Evolutionary conservation across 805 yeast species (phyloP).

Genomic region (Teunomyces pallodes): DNA sequence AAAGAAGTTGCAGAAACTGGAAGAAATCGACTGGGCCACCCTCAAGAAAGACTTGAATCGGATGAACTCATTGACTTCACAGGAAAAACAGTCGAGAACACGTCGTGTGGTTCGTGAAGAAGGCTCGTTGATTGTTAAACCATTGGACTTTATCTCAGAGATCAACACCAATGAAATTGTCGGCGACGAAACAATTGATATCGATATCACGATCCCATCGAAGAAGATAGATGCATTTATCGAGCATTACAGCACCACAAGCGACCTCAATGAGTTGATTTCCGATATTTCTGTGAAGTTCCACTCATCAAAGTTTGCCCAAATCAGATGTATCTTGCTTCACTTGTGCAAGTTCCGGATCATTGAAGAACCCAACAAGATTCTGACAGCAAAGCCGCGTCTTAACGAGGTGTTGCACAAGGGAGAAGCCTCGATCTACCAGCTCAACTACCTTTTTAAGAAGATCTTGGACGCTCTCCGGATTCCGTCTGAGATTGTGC

Average conservation of each 20-base stretch:
- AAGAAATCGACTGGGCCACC: constrained; percentile 38
- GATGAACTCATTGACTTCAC: constrained; percentile 21
- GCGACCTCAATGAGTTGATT: constrained; percentile 41
- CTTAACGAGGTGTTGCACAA: constrained; percentile 42
- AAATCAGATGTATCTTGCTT: constrained; percentile 57
- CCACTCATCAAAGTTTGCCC: constrained; percentile 42
- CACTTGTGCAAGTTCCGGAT: constrained; percentile 67
- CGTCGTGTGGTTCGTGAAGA: constrained; percentile 48
- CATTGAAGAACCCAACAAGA: constrained; percentile 35
- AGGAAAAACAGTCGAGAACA: constrained; percentile 70
- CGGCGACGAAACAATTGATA: constrained; percentile 9
- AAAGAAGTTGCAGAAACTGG: constrained; percentile 27
- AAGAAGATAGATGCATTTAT: constrained; percentile 33
- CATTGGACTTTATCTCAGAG: constrained; percentile 41
- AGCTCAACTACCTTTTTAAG: constrained; percentile 73
- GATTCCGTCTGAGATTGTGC: constrained; percentile 70
- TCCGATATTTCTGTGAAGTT: constrained; percentile 42
- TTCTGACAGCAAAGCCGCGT: constrained; percentile 39
- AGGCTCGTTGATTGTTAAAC: constrained; percentile 38
- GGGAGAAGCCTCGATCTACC: constrained; percentile 63
- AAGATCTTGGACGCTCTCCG: constrained; percentile 68
- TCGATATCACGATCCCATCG: constrained; percentile 10
- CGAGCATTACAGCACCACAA: constrained; percentile 22
- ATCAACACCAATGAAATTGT: constrained; percentile 40
- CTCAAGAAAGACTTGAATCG: constrained; percentile 44